phyloP scores from a whole-genome alignment of 805 yeast species.

The Teunomyces barrocoloradensis region DNA sequence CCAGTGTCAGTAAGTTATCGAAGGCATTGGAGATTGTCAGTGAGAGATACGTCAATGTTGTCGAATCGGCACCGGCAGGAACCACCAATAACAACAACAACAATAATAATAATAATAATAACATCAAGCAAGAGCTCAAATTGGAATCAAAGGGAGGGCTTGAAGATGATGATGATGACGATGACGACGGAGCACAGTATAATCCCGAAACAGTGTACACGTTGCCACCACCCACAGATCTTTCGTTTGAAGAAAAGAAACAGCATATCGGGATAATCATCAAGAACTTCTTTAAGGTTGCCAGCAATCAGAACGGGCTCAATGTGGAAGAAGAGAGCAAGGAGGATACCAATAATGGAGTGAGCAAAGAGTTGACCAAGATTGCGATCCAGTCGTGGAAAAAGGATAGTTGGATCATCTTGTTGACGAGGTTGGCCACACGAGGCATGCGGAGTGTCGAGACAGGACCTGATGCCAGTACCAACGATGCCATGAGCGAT shows the following conservation, averaged over 20 bases:
- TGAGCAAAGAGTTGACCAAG: slow-evolving; percentile 53
- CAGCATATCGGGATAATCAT: slow-evolving; percentile 56
- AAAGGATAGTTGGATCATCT: slow-evolving; percentile 70
- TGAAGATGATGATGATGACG: slow-evolving; percentile 19
- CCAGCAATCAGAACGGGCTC: slow-evolving; percentile 27
- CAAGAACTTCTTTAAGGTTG: slow-evolving; percentile 53
- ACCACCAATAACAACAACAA: slow-evolving; percentile 2
- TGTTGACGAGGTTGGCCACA: slow-evolving; percentile 75
- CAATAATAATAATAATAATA: neutral
- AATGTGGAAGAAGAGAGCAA: slow-evolving; percentile 13
- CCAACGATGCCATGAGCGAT: slow-evolving; percentile 47
- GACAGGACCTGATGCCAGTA: slow-evolving; percentile 22
- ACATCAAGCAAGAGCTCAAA: slow-evolving; percentile 7
- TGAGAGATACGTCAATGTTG: slow-evolving; percentile 56
- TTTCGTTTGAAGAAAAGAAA: slow-evolving; percentile 54
- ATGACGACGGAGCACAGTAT: slow-evolving; percentile 23
- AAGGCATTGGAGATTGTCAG: slow-evolving; percentile 69
- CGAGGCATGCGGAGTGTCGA: slow-evolving; percentile 57
- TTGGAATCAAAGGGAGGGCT: neutral
- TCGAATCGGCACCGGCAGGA: slow-evolving; percentile 10
- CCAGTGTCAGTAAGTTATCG: slow-evolving; percentile 50
- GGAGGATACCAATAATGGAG: slow-evolving; percentile 26
- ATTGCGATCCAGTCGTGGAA: slow-evolving; percentile 52
- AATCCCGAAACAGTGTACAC: slow-evolving; percentile 45
- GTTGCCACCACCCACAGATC: slow-evolving; percentile 55